Base-by-base conservation (phyloP, 352 stramenopile species). In the Pythium utonaiense region DNA sequence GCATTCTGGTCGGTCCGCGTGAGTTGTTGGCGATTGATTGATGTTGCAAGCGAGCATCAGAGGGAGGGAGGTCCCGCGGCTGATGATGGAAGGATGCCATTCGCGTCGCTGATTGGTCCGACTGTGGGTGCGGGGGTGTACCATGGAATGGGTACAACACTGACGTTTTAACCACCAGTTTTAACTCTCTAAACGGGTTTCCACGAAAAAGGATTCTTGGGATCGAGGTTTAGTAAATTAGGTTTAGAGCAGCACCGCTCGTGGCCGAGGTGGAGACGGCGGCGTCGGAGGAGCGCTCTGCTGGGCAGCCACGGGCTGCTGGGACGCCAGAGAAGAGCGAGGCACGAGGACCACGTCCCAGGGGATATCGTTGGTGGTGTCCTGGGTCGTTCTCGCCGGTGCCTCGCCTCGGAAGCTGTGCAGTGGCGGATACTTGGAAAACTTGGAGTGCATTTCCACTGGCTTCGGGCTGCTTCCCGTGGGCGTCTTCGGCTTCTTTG, bases 281-380 rank as follows among this genome's bases (percentile, higher is more conserved):
- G 21, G 36, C 4, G 13, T 40, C 25, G 3, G 7, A 1, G 19
- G n/a, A 56, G 5, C 12, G 34, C 22, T 42, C 6, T 40, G 21
- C 19, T 48, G 10, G 7, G 21, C 6, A 21, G 54, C 3, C 5
- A n/a, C 1, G 24, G 44, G 27, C 40, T n/a, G 27, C 6, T 44
- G 47, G 12, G 10, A 14, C 17, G 16, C n/a, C 7, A 16, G n/a
- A 17, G 19, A 14, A 14, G 17, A 21, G 10, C 40, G 38, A 6
- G 49, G 49, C 9, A 61, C 60, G 19, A 64, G 50, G n/a, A 64
- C 38, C 12, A 64, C 48, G 12, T 58, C 49, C 49, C 58, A 64
- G n/a, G 52, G 28, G 1, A 16, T 49, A 13, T 47, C 58, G 49
- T 59, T 17, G 16, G n/a, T 31, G 28, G 50, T 49, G 45, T 40